Evolutionary conservation across 768 basidiomycete genomes (phyloP).

Genomic region (Cystobasidiopsis lactophilus): DNA sequence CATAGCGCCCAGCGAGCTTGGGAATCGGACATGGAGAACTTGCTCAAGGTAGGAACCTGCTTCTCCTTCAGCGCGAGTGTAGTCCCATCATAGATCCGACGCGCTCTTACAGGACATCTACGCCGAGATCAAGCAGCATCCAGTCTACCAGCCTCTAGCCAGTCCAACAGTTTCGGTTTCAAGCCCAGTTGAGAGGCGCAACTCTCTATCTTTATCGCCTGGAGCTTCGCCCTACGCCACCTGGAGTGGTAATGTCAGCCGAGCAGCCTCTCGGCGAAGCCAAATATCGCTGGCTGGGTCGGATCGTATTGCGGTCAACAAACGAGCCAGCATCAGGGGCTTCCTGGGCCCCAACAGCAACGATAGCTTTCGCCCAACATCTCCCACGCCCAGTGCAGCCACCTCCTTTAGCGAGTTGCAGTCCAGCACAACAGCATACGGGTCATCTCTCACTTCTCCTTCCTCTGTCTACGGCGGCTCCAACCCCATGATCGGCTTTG

Average conservation of each 20-base stretch:
- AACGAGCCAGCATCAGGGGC: conserved; percentile 79
- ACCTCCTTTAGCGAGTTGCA: conserved; percentile 53
- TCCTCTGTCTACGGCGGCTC: conserved; percentile 1
- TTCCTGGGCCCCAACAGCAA: conserved; percentile 51
- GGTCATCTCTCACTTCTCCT: conserved; percentile 4
- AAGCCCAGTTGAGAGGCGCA: conserved; percentile 7
- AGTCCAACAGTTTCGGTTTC: conserved; percentile 3
- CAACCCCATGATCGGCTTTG: conserved; percentile 67
- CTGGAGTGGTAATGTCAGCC: conserved; percentile 12
- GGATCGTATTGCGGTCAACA: conserved; percentile 53
- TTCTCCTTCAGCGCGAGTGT: conserved; percentile 4
- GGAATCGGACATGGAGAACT: conserved; percentile 46
- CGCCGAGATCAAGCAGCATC: conserved; percentile 44
- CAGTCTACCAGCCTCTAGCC: conserved; percentile 19
- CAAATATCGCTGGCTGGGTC: conserved; percentile 26
- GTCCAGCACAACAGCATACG: conserved; percentile 8
- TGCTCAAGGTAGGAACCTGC: conserved; percentile 46
- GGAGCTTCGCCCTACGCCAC: conserved; percentile 17
- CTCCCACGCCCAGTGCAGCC: conserved; percentile 82
- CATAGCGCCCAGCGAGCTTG: background rate
- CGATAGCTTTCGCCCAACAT: conserved; percentile 58
- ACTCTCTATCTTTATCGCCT: conserved; percentile 11
- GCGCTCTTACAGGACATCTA: conserved; percentile 69
- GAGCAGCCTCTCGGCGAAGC: conserved; percentile 35
- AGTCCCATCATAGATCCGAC: no score